phyloP scores from a whole-genome alignment of 106 monocot genomes.

The Apostasia shenzhenica region DNA sequence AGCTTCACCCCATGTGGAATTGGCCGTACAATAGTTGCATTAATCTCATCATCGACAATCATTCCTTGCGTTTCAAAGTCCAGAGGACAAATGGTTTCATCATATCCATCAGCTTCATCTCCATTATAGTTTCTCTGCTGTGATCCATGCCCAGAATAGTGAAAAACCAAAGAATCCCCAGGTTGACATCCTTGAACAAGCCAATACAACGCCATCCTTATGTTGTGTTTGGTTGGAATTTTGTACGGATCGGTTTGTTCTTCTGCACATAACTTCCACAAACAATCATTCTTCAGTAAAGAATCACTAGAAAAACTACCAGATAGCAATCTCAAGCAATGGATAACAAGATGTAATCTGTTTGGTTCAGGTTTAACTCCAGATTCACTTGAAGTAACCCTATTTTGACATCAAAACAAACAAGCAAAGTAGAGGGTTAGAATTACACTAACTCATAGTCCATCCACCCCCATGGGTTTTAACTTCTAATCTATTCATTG shows the following conservation, averaged over 20 bases:
- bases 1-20: conserved; percentile 83
- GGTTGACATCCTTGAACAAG: conserved; percentile 82
- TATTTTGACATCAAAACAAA: too few species aligned
- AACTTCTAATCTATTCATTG: too few species aligned
- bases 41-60: conserved; percentile 97
- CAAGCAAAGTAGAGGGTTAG: too few species aligned
- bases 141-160: conserved; percentile 90
- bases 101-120: conserved; percentile 83
- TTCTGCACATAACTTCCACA: conserved; percentile 47
- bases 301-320: neutral
- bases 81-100: conserved; percentile 87
- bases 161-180: conserved; percentile 90
- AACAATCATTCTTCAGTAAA: neutral
- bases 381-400: too few species aligned
- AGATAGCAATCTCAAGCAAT: neutral
- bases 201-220: conserved; percentile 87
- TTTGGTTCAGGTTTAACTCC: too few species aligned
- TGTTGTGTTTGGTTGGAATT: conserved; percentile 79
- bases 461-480: too few species aligned
- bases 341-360: too few species aligned
- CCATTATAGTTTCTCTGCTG: conserved; percentile 59
- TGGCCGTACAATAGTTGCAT: conserved; percentile 77
- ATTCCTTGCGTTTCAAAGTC: conserved; percentile 88
- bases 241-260: conserved; percentile 76
- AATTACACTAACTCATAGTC: too few species aligned